Percentiles rank a stretch among this genome's conserved stretches.
Conservation (phyloP, 2,329 filamentous ascomycete genomes). For the Trichothecium sympodiale region DNA sequence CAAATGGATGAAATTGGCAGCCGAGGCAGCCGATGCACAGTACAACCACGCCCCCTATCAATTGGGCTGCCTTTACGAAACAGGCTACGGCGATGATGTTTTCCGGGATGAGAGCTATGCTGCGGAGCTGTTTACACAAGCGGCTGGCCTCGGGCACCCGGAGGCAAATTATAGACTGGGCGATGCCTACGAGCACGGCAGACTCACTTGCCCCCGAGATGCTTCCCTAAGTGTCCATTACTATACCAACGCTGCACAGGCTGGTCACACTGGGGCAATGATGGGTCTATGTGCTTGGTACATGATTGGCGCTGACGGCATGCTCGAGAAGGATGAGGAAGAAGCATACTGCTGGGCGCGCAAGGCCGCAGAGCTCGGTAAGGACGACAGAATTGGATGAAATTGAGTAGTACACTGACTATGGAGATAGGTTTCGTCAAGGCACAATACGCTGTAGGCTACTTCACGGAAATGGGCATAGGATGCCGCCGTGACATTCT, state of each 20-base stretch:
- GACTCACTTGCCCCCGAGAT: slow-evolving; percentile 77
- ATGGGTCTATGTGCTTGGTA: slow-evolving; percentile 99
- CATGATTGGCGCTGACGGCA: slow-evolving; percentile 83
- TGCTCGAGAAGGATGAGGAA: slow-evolving; percentile 87
- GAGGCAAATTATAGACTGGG: slow-evolving; percentile 82
- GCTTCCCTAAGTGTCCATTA: slow-evolving; percentile 93
- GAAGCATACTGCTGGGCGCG: slow-evolving; percentile 96
- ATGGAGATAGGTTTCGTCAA: slow-evolving; percentile 45
- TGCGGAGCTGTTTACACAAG: slow-evolving; percentile 86
- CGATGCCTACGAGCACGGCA: slow-evolving; percentile 93
- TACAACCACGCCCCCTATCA: slow-evolving; percentile 93
- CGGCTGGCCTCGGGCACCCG: slow-evolving; percentile 80
- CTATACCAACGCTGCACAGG: slow-evolving; percentile 85
- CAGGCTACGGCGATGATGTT: slow-evolving; percentile 86
- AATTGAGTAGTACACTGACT: background rate
- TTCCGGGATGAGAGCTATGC: slow-evolving; percentile 87
- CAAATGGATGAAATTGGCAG: slow-evolving; percentile 91
- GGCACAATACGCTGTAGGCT: slow-evolving; percentile 91
- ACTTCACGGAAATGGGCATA: slow-evolving; percentile 98
- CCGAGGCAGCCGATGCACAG: slow-evolving; percentile 79
- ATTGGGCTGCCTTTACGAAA: slow-evolving; percentile 78
- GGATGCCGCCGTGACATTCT: slow-evolving; percentile 89
- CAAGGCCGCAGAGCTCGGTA: slow-evolving; percentile 76
- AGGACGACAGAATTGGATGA: slow-evolving; percentile 20
- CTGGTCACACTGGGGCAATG: slow-evolving; percentile 78